Percentiles rank a stretch among this genome's conserved stretches.
Conservation (phyloP, 1,284 basidiomycete genomes). For the Meira nashicola region DNA sequence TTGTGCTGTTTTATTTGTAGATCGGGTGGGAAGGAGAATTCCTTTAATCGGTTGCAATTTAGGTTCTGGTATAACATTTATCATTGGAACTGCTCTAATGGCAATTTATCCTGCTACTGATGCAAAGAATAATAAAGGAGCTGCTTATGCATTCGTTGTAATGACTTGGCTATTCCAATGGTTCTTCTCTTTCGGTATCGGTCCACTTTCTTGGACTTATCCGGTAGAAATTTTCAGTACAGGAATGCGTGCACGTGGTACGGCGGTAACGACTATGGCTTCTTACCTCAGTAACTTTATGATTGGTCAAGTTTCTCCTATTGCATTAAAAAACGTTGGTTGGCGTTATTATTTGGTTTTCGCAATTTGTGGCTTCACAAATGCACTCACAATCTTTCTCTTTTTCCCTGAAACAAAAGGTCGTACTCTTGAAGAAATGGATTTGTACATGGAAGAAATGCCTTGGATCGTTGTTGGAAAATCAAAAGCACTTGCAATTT, state of each 20-base stretch:
- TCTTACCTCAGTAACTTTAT: conserved; percentile 58
- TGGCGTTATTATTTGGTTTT: conserved; percentile 61
- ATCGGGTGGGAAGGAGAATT: conserved; percentile 59
- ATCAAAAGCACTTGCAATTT: not conserved
- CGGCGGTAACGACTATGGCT: conserved; percentile 60
- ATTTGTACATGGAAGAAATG: conserved; percentile 59
- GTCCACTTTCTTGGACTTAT: conserved; percentile 54
- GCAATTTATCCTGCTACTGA: conserved; percentile 57
- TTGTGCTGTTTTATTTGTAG: conserved; percentile 62
- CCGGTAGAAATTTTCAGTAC: conserved; percentile 60
- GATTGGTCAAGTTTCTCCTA: conserved; percentile 55
- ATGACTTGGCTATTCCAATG: conserved; percentile 60
- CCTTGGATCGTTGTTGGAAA: conserved; percentile 56
- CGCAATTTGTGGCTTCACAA: conserved; percentile 63
- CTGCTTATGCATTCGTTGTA: conserved; percentile 35
- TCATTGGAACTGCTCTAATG: conserved; percentile 60
- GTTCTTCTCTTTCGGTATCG: conserved; percentile 61
- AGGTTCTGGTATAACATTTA: conserved; percentile 59
- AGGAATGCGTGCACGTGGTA: conserved; percentile 63
- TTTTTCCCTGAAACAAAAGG: conserved; percentile 55
- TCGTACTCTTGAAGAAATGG: conserved; percentile 60
- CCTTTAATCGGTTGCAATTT: conserved; percentile 62
- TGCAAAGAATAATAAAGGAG: not conserved
- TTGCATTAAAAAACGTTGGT: conserved; percentile 51
- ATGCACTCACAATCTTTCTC: conserved; percentile 62